Percentiles rank a stretch among this genome's conserved stretches.
These are phyloP conservation scores for Ascoidea asiatica DNA, from an alignment of 805 yeast genomes.

Conservation along the genomic window DNA sequence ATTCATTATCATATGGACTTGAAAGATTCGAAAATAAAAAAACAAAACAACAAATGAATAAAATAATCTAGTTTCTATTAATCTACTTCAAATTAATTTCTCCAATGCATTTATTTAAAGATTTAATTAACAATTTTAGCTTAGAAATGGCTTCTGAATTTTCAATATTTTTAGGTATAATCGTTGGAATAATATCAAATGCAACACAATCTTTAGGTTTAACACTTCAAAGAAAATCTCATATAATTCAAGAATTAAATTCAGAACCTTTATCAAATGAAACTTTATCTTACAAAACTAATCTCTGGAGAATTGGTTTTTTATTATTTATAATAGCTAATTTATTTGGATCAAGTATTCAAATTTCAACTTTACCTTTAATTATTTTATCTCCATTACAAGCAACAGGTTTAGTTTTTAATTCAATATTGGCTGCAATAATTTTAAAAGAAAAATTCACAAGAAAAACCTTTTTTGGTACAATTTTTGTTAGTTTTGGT, in stretches of 20 bases:
- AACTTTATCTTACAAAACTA: conserved; percentile 22
- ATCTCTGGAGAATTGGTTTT: conserved; percentile 69
- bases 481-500: conserved; percentile 54
- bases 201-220: conserved; percentile 74
- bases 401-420: conserved; percentile 80
- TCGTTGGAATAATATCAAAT: conserved; percentile 61
- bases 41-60: no score
- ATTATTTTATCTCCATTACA: conserved; percentile 73
- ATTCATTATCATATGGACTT: no score
- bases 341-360: conserved; percentile 69
- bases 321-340: conserved; percentile 58
- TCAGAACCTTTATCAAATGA: conserved; percentile 12
- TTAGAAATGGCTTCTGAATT: neutral
- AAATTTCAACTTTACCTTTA: conserved; percentile 72
- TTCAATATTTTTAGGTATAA: conserved; percentile 33
- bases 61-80: no score
- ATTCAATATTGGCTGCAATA: conserved; percentile 57
- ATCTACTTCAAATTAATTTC: no score
- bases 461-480: conserved; percentile 41
- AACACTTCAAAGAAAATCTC: conserved; percentile 71
- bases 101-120: no score
- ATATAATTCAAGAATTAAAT: conserved; percentile 30
- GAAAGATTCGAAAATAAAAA: no score
- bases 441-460: conserved; percentile 61
- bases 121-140: no score